These are phyloP conservation scores for Setaria italica DNA, from an alignment of 202 grass and related monocot species.

Conservation along the genomic window DNA sequence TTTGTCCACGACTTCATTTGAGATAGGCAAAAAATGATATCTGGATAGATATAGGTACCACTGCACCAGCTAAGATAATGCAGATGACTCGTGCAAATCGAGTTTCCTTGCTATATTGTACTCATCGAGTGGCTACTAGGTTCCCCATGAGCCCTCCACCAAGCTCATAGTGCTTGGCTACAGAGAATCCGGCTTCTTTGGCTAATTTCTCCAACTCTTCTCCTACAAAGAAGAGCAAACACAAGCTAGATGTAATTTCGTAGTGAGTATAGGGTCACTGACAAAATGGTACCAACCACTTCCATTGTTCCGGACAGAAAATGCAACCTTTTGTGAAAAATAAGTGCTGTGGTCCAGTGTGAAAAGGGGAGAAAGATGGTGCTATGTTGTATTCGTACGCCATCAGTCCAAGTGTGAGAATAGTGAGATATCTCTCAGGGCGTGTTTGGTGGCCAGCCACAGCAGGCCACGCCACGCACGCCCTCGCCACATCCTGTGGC, in stretches of 20 bases:
- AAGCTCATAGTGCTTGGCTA: constrained; percentile 75
- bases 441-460: no score
- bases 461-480: no score
- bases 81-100: not conserved
- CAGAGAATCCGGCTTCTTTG: constrained; percentile 75
- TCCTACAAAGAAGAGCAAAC: constrained; percentile 49
- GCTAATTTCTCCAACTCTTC: constrained; percentile 83
- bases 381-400: not conserved
- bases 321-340: not conserved
- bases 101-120: not conserved
- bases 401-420: constrained; percentile 1
- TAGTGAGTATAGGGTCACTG: not conserved
- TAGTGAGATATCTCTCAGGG: not conserved
- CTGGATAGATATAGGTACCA: not conserved
- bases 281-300: constrained; percentile 12
- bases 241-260: not conserved
- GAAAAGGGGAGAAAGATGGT: not conserved
- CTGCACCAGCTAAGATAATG: not conserved
- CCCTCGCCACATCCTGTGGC: no score
- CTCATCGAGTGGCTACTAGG: constrained; percentile 65
- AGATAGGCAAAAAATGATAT: not conserved
- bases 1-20: not conserved
- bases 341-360: not conserved
- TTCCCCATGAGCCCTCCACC: constrained; percentile 86
- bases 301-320: not conserved